Base-by-base conservation (phyloP, 306 rosid genomes). In the Canavalia gladiata region DNA sequence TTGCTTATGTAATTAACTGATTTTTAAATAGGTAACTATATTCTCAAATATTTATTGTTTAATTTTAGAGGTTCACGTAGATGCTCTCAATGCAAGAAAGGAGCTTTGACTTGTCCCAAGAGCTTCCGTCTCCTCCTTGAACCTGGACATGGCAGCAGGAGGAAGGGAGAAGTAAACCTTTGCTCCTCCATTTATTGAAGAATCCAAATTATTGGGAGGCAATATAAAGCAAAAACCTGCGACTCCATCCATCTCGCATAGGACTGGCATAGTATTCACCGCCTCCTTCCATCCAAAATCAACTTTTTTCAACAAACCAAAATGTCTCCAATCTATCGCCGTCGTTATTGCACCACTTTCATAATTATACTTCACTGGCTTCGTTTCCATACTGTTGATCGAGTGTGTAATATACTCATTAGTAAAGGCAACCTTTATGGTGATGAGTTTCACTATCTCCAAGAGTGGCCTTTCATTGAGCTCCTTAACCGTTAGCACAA, bases 251-350 rank as follows among this genome's bases (percentile, higher is more conserved):
- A 69, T 46, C 59, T 78, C 47, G 51, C 57, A 37, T 12, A 87
- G 86, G 2, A 57, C 41, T 0, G 90, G 64, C 3, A 82, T 11
- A 1, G 58, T 7, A 42, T 87, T 84, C 45, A 81, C 64, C 2
- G 73, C 18, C 8, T 63, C 58, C 56, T 68, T 68, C 64, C 84
- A 74, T 30, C 90, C 90, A 30, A 84, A 60, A 55, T 75, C 82
- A 29, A 70, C 64, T 12, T 84, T 80, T 29, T 78, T 77, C 77
- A 78, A 10, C 30, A 84, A 77, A 7, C 83, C 76, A 59, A 87
- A 45, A 5, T 87, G 78, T 43, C 81, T 74, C 86, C 90, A 87
- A 60, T 84, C 82, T 10, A 86, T 77, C 33, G 81, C 46, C 8
- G 42, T 29, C 65, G 12, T 74, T 3, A 74, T 4, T 6, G 84